A percentile compares a stretch with the other conserved stretches of the same genome.
Evolutionary conservation across 177 flowering plant species (phyloP).

Genomic region (Vitis hybrid): DNA sequence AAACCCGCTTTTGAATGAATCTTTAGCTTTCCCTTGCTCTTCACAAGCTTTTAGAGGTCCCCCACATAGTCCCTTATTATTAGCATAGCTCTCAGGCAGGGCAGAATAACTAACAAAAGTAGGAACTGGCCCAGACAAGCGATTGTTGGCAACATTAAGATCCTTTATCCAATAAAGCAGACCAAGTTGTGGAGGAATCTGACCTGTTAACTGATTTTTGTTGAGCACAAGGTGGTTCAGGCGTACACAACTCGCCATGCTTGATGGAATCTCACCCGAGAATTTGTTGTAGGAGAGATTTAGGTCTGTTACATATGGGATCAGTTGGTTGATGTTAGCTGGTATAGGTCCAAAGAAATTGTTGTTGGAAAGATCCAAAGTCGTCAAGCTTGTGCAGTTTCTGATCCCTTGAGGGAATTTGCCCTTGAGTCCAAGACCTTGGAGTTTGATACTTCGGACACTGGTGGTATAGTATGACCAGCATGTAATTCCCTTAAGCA

Average conservation of each 20-base stretch:
- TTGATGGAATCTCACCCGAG: constrained; percentile 5
- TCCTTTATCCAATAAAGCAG: neutral
- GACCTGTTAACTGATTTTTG: constrained; percentile 5
- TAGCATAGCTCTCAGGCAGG: neutral
- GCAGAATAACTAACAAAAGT: neutral
- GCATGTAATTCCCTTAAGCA: constrained; percentile 2
- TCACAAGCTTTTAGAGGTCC: neutral
- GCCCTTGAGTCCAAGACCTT: constrained; percentile 2
- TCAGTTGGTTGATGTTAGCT: neutral
- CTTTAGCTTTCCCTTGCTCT: neutral
- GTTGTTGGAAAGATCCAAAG: neutral
- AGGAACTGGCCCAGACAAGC: neutral
- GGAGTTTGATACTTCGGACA: neutral
- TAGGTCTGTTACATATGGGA: neutral
- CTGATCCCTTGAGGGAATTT: neutral
- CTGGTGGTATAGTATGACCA: neutral
- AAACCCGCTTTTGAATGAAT: constrained; percentile 4
- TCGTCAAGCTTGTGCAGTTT: neutral
- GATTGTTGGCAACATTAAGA: constrained; percentile 6
- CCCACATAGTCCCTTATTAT: constrained; percentile 44
- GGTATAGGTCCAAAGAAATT: constrained; percentile 5
- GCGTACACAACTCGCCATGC: neutral
- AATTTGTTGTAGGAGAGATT: constrained; percentile 6
- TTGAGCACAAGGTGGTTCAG: constrained; percentile 1
- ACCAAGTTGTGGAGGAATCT: constrained; percentile 1